These are phyloP conservation scores for Coniochaeta sp. DNA, from an alignment of 2,329 filamentous ascomycete genomes.

Conservation along the genomic window DNA sequence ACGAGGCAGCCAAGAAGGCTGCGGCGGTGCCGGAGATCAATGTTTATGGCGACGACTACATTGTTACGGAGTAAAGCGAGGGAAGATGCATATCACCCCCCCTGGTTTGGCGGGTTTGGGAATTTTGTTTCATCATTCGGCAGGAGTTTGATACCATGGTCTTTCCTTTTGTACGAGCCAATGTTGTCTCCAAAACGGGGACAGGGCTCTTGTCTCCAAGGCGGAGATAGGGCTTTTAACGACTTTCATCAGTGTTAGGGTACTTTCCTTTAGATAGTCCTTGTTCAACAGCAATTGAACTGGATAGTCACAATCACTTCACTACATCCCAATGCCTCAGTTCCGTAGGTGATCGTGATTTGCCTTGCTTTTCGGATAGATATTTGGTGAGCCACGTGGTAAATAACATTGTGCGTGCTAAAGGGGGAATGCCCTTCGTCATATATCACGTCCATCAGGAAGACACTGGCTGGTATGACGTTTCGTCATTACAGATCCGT, in stretches of 20 bases:
- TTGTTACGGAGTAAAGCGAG: background rate
- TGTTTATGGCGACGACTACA: background rate
- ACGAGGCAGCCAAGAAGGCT: slow-evolving; percentile 12
- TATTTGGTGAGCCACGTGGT: too few species aligned
- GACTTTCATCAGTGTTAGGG: background rate
- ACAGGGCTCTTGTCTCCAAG: background rate
- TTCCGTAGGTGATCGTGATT: background rate
- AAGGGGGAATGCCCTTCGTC: background rate
- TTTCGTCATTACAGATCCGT: too few species aligned
- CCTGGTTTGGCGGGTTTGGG: background rate
- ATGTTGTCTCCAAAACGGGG: background rate
- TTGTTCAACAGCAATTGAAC: background rate
- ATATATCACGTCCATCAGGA: too few species aligned
- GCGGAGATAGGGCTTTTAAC: background rate
- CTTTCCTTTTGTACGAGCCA: background rate
- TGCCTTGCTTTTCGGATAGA: too few species aligned
- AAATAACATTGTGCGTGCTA: background rate
- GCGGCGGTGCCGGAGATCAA: background rate
- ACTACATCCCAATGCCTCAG: background rate
- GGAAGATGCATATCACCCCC: background rate
- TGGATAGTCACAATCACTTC: slow-evolving; percentile 22
- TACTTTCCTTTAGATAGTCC: slow-evolving; percentile 11
- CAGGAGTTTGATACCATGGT: slow-evolving; percentile 4
- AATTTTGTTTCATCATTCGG: background rate
- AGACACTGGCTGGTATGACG: too few species aligned